phyloP scores from a whole-genome alignment of 2,329 filamentous ascomycete genomes.

The Venturia aucupariae region DNA sequence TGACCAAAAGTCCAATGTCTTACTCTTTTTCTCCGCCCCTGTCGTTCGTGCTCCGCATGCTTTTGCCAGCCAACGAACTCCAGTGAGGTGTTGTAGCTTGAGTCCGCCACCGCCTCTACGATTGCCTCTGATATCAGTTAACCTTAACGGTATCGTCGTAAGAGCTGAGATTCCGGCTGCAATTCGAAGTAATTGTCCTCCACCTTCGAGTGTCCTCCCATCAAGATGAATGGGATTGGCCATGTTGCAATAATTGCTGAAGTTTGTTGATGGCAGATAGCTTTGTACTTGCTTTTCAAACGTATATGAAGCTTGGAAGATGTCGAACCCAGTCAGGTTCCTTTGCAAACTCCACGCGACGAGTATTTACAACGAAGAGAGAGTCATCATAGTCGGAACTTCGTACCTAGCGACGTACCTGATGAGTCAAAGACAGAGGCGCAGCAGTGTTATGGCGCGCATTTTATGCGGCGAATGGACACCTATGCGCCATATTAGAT shows the following conservation, averaged over 20 bases:
- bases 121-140: slow-evolving; percentile 46
- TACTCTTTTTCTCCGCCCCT: slow-evolving; percentile 35
- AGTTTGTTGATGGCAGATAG: not conserved
- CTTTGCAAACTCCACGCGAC: not conserved
- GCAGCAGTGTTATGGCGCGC: not conserved
- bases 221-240: slow-evolving; percentile 28
- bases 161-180: slow-evolving; percentile 47
- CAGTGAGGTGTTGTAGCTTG: slow-evolving; percentile 48
- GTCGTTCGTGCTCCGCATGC: slow-evolving; percentile 37
- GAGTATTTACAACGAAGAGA: not conserved
- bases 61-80: slow-evolving; percentile 42
- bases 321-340: not conserved
- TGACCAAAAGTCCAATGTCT: slow-evolving; percentile 32
- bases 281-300: not conserved
- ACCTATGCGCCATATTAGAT: not conserved
- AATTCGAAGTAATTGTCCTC: slow-evolving; percentile 51
- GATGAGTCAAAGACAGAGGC: slow-evolving; percentile 1
- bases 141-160: slow-evolving; percentile 39
- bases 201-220: slow-evolving; percentile 51
- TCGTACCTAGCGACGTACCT: not conserved
- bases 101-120: slow-evolving; percentile 43
- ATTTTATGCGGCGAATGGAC: not conserved
- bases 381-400: no score
- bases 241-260: not conserved
- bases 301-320: not conserved